phyloP scores from a whole-genome alignment of 352 stramenopile species.

The Globisporangium orthogonon region DNA sequence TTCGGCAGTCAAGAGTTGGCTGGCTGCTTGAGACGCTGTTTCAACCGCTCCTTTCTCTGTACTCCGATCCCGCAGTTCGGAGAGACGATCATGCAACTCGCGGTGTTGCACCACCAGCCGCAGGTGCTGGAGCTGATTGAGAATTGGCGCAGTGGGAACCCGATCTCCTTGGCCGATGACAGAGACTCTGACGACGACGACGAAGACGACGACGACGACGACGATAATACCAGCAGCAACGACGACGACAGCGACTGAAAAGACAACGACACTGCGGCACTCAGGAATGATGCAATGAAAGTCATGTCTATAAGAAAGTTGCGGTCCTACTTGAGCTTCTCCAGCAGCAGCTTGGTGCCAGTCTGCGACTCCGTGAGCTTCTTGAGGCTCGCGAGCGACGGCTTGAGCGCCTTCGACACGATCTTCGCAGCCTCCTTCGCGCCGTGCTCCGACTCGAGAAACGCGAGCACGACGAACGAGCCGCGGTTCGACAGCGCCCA shows the following conservation, averaged over 20 bases:
- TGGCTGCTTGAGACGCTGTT: background rate
- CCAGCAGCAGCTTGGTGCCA: slow-evolving; percentile 79
- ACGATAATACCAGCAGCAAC: background rate
- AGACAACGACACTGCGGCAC: background rate
- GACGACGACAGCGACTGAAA: slow-evolving; percentile 4
- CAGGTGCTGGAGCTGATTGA: slow-evolving; percentile 30
- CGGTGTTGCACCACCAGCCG: slow-evolving; percentile 28
- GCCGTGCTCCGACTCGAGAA: slow-evolving; percentile 63
- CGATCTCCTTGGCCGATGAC: slow-evolving; percentile 18
- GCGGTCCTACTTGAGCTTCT: slow-evolving; percentile 62
- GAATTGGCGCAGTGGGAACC: slow-evolving; percentile 34
- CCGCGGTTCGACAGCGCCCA: slow-evolving; percentile 75
- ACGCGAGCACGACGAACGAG: slow-evolving; percentile 79
- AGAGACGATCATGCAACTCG: slow-evolving; percentile 46
- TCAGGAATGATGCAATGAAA: background rate
- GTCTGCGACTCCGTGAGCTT: slow-evolving; percentile 54
- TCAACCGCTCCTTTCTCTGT: background rate
- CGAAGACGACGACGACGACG: slow-evolving; percentile 12
- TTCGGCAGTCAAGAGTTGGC: background rate
- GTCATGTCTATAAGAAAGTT: slow-evolving; percentile 1
- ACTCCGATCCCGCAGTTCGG: slow-evolving; percentile 29
- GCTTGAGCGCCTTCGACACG: slow-evolving; percentile 59
- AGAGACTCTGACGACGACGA: slow-evolving; percentile 11
- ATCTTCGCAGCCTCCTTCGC: slow-evolving; percentile 37
- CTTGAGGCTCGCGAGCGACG: slow-evolving; percentile 44